These are phyloP conservation scores for Hygrophorus russula DNA, from an alignment of 768 basidiomycete species.

Conservation along the genomic window DNA sequence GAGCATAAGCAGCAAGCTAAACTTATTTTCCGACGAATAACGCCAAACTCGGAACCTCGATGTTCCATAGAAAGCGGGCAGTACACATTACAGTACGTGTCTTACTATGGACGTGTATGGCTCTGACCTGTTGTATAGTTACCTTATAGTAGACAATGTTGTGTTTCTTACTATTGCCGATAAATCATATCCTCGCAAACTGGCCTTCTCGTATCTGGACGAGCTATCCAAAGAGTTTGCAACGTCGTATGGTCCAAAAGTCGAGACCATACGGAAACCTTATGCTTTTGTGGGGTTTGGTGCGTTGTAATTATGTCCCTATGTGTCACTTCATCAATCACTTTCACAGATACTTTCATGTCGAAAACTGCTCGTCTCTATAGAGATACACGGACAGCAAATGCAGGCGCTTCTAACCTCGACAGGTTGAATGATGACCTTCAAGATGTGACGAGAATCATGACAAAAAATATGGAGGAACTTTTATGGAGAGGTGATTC, in stretches of 20 bases:
- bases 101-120: constrained; percentile 1
- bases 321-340: not conserved
- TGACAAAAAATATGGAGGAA: constrained; percentile 99
- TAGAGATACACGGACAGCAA: constrained; percentile 84
- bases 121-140: constrained; percentile 37
- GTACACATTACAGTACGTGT: constrained; percentile 88
- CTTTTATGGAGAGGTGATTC: constrained; percentile 96
- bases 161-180: constrained; percentile 93
- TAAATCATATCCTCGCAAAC: constrained; percentile 93
- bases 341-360: constrained; percentile 85
- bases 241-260: constrained; percentile 84
- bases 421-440: constrained; percentile 92
- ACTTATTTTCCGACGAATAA: constrained; percentile 89
- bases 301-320: constrained; percentile 27
- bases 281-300: constrained; percentile 99
- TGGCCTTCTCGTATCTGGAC: constrained; percentile 95
- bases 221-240: constrained; percentile 96
- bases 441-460: constrained; percentile 96
- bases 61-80: constrained; percentile 95
- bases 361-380: constrained; percentile 94
- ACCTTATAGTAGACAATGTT: constrained; percentile 89
- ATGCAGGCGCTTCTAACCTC: constrained; percentile 52
- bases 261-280: constrained; percentile 88
- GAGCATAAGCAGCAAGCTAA: constrained; percentile 99
- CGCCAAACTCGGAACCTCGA: constrained; percentile 86